phyloP scores from a whole-genome alignment of 345 rosid species.

The Salix viminalis region DNA sequence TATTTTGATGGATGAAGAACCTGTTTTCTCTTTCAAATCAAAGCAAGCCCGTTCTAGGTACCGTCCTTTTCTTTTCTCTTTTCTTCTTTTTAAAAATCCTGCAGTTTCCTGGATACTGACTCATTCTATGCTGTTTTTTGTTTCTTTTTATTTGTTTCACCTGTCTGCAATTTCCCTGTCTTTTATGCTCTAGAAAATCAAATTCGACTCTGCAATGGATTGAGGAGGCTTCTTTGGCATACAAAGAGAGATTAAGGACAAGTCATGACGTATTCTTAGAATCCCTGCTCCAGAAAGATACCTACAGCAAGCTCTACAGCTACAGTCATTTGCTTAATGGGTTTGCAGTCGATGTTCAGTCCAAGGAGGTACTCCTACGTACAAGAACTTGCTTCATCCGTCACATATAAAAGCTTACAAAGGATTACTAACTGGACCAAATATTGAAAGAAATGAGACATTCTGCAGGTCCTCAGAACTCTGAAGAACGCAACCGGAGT shows the following conservation, averaged over 20 bases:
- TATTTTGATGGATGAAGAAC: slow-evolving; percentile 34
- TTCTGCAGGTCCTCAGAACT: slow-evolving; percentile 25
- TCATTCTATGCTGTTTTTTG: no score
- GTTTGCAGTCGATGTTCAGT: slow-evolving; percentile 34
- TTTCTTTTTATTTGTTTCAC: no score
- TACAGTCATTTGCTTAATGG: slow-evolving; percentile 46
- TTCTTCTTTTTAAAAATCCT: no score
- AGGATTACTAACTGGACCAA: background rate
- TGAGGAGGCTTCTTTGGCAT: slow-evolving; percentile 10
- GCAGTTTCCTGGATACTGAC: background rate
- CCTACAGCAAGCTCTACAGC: slow-evolving; percentile 41
- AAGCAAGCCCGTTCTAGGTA: slow-evolving; percentile 16
- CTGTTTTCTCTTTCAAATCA: slow-evolving; percentile 23
- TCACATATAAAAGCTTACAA: background rate
- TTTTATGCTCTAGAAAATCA: no score
- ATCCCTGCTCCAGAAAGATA: slow-evolving; percentile 24
- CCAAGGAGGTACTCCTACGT: slow-evolving; percentile 30
- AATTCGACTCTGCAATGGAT: background rate
- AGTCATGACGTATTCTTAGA: slow-evolving; percentile 32
- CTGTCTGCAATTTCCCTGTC: background rate
- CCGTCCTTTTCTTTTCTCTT: background rate
- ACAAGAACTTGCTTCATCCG: background rate
- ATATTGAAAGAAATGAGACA: background rate
- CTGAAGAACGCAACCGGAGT: slow-evolving; percentile 34
- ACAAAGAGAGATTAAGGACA: slow-evolving; percentile 25